Evolutionary conservation across 352 stramenopile genomes (phyloP).

Genomic region (Phytophthora capsici): DNA sequence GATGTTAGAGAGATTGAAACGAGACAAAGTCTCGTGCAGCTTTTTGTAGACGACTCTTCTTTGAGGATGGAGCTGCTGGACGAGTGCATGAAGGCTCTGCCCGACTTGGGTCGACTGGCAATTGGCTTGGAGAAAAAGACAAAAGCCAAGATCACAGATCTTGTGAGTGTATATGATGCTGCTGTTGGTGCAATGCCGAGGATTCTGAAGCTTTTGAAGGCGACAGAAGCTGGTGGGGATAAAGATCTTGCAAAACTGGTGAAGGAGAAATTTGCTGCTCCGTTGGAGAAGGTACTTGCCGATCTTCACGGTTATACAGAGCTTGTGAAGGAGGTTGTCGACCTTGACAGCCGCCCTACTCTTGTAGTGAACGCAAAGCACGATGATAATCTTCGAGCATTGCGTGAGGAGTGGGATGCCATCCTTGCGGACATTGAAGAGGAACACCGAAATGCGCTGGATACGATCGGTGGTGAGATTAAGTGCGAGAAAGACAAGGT

Average conservation of each 20-base stretch:
- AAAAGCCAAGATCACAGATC: slow-evolving; percentile 75
- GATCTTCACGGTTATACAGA: slow-evolving; percentile 74
- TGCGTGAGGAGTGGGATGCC: slow-evolving; percentile 81
- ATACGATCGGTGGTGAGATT: slow-evolving; percentile 80
- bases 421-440: slow-evolving; percentile 84
- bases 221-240: slow-evolving; percentile 35
- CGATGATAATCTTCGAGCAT: slow-evolving; percentile 73
- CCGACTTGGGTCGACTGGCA: slow-evolving; percentile 78
- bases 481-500: slow-evolving; percentile 94
- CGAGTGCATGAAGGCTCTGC: slow-evolving; percentile 87
- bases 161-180: slow-evolving; percentile 87
- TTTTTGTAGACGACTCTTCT: slow-evolving; percentile 91
- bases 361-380: slow-evolving; percentile 87
- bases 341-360: slow-evolving; percentile 80
- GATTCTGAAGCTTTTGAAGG: slow-evolving; percentile 59
- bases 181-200: slow-evolving; percentile 73
- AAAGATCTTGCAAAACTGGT: slow-evolving; percentile 44
- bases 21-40: slow-evolving; percentile 92
- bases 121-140: slow-evolving; percentile 75
- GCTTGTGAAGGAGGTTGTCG: slow-evolving; percentile 86
- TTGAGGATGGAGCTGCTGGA: slow-evolving; percentile 90
- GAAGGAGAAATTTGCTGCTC: slow-evolving; percentile 50
- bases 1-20: slow-evolving; percentile 85
- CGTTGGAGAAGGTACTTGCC: slow-evolving; percentile 62
- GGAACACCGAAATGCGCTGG: slow-evolving; percentile 63